A percentile compares a stretch with the other conserved stretches of the same genome.
Evolutionary conservation across 768 basidiomycete genomes (phyloP).

Genomic region (Hysterangium stoloniferum): DNA sequence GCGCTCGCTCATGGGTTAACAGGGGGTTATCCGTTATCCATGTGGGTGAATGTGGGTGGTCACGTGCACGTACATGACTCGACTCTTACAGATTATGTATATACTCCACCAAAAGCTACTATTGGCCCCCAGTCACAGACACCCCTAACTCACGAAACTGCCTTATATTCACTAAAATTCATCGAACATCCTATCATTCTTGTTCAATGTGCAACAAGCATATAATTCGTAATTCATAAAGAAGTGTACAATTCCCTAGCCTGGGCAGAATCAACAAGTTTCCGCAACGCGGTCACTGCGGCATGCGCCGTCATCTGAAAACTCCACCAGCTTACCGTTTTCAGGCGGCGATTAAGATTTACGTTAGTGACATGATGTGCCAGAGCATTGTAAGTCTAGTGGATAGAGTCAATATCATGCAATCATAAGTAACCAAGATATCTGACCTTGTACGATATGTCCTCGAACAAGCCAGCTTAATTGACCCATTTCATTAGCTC

Average conservation of each 20-base stretch:
- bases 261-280: constrained; percentile 57
- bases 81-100: no score
- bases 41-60: no score
- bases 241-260: not conserved
- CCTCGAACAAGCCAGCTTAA: constrained; percentile 84
- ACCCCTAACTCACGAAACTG: no score
- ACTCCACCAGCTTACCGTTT: constrained; percentile 90
- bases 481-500: constrained; percentile 9
- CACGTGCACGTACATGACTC: no score
- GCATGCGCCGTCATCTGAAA: constrained; percentile 88
- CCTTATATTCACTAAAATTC: no score
- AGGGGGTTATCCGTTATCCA: no score
- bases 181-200: no score
- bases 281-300: constrained; percentile 71
- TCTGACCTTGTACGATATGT: constrained; percentile 74
- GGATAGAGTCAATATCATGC: not conserved
- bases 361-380: constrained; percentile 91
- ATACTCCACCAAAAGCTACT: no score
- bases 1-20: no score
- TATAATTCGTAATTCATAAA: no score
- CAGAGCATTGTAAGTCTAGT: constrained; percentile 79
- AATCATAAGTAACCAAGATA: not conserved
- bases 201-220: no score
- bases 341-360: constrained; percentile 83
- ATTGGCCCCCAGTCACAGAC: no score